A percentile compares a stretch with the other conserved stretches of the same genome.
phyloP scores from a whole-genome alignment of 495 filamentous ascomycete species.

The Penicillium paxilli region DNA sequence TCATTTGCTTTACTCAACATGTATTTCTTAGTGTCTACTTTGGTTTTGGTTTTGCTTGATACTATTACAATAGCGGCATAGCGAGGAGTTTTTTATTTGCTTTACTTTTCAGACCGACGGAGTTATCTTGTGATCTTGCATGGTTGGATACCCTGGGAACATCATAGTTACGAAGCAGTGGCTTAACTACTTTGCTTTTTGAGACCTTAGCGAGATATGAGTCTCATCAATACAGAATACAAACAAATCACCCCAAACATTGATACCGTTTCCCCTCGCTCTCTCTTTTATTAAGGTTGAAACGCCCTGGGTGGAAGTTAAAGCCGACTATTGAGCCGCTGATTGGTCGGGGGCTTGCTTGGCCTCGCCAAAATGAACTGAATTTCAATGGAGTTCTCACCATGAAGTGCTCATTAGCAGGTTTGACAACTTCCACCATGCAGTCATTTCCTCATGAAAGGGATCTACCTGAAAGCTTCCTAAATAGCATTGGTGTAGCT shows the following conservation, averaged over 20 bases:
- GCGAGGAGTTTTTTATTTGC: constrained; percentile 34
- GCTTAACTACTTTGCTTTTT: constrained; percentile 11
- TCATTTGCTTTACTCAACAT: neutral
- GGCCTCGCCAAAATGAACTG: neutral
- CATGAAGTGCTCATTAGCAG: neutral
- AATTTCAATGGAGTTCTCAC: neutral
- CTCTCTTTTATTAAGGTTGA: no score
- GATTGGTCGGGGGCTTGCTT: constrained; percentile 4
- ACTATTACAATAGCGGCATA: constrained; percentile 34
- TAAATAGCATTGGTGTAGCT: no score
- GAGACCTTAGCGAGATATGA: neutral
- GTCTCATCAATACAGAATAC: neutral
- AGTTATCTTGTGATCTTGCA: constrained; percentile 19
- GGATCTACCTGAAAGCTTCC: no score
- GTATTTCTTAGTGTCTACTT: constrained; percentile 2
- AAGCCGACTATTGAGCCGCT: neutral
- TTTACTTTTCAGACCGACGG: constrained; percentile 14
- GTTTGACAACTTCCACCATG: neutral
- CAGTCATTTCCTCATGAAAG: neutral
- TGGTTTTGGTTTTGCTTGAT: constrained; percentile 12
- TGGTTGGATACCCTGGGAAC: constrained; percentile 35
- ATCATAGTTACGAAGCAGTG: constrained; percentile 9
- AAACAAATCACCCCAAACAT: constrained; percentile 3
- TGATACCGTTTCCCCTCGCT: no score
- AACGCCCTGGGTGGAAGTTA: no score